These are phyloP conservation scores for Entrophospora sp. DNA, from an alignment of 192 early-diverging fungal species.

Conservation along the genomic window DNA sequence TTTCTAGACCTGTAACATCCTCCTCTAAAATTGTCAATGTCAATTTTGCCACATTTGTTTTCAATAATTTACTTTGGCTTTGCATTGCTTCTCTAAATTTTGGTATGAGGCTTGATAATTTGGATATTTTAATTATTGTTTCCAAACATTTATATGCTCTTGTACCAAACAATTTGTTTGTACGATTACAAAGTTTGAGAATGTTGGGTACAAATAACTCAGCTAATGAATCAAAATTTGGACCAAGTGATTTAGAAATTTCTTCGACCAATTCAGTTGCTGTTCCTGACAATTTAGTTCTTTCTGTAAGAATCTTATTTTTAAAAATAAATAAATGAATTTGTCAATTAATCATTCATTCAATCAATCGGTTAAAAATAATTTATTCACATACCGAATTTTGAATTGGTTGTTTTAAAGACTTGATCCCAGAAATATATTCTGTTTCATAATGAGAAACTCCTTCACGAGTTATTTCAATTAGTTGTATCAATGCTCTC, in stretches of 20 bases:
- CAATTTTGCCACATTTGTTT: slow-evolving; percentile 50
- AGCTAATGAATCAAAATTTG: slow-evolving; percentile 46
- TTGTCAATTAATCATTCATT: not conserved
- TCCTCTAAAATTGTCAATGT: slow-evolving; percentile 42
- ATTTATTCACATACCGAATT: slow-evolving; percentile 42
- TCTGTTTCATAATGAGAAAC: slow-evolving; percentile 28
- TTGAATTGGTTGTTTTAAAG: too few relatives aligned
- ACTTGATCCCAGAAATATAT: too few relatives aligned
- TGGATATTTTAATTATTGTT: slow-evolving; percentile 49
- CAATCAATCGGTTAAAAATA: not conserved
- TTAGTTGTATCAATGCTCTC: slow-evolving; percentile 42
- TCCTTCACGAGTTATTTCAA: slow-evolving; percentile 33
- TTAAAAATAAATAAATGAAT: not conserved
- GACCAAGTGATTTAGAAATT: slow-evolving; percentile 48
- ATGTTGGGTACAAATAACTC: too few relatives aligned
- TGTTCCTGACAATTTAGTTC: slow-evolving; percentile 63
- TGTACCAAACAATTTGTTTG: slow-evolving; percentile 65
- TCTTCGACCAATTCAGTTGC: too few relatives aligned
- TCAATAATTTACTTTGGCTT: slow-evolving; percentile 56
- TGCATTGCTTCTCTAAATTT: slow-evolving; percentile 44
- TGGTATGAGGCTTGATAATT: slow-evolving; percentile 42
- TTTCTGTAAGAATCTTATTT: slow-evolving; percentile 56
- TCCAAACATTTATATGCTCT: slow-evolving; percentile 51
- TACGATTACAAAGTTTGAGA: slow-evolving; percentile 55
- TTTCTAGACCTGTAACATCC: slow-evolving; percentile 9